Evolutionary conservation across 768 basidiomycete species (phyloP).

Genomic region (Trametes punicea): DNA sequence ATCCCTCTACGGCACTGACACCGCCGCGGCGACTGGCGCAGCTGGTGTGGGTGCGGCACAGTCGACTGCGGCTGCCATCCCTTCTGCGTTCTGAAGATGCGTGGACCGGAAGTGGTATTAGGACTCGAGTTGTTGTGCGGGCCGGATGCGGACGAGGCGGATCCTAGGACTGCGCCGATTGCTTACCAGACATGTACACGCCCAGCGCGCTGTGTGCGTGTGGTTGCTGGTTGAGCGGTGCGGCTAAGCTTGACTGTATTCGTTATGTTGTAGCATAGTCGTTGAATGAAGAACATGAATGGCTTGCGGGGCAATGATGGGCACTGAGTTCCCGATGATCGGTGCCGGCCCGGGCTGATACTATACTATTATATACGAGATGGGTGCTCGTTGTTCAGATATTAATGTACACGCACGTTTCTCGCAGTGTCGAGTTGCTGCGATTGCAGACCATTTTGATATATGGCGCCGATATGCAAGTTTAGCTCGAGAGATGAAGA

Average conservation of each 20-base stretch:
- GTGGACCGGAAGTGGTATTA: too few species aligned
- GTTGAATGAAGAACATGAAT: constrained; percentile 9
- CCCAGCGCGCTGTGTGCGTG: background rate
- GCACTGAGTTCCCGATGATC: too few species aligned
- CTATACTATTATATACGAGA: too few species aligned
- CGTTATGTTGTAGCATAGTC: constrained; percentile 7
- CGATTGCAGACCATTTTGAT: too few species aligned
- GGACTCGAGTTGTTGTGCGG: too few species aligned
- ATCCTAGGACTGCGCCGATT: background rate
- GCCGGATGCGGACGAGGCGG: background rate
- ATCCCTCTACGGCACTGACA: constrained; percentile 1
- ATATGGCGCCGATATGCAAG: too few species aligned
- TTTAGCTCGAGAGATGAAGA: too few species aligned
- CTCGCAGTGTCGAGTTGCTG: too few species aligned
- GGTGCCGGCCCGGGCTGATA: too few species aligned
- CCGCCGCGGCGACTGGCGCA: background rate
- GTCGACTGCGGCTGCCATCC: background rate
- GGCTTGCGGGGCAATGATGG: constrained; percentile 1
- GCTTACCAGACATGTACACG: background rate
- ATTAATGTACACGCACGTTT: too few species aligned
- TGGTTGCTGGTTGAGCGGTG: background rate
- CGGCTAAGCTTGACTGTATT: background rate
- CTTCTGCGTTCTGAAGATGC: background rate
- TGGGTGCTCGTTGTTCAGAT: too few species aligned
- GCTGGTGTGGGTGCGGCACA: background rate